Percentiles rank a stretch among this genome's conserved stretches.
Evolutionary conservation across 495 filamentous ascomycete species (phyloP).

Genomic region (Penicillium arizonense): DNA sequence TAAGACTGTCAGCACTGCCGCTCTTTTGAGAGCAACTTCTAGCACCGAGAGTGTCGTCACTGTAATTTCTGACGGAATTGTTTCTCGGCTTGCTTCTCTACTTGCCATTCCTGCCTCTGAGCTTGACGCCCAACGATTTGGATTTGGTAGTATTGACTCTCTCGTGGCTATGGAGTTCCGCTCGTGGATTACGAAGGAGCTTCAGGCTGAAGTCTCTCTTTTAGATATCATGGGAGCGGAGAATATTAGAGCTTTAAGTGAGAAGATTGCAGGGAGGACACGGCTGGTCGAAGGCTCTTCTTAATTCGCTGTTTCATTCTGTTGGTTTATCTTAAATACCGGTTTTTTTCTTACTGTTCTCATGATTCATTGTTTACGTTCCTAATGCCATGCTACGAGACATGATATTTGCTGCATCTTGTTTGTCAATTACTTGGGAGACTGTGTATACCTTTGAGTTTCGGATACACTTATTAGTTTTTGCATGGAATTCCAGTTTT

Average conservation of each 20-base stretch:
- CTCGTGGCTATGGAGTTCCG: slow-evolving; percentile 49
- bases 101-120: slow-evolving; percentile 39
- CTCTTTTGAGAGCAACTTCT: slow-evolving; percentile 7
- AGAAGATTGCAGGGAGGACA: slow-evolving; percentile 18
- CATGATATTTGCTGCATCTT: background rate
- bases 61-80: slow-evolving; percentile 22
- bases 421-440: too few relatives aligned
- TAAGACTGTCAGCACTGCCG: slow-evolving; percentile 10
- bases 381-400: background rate
- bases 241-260: slow-evolving; percentile 24
- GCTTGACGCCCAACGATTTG: slow-evolving; percentile 32
- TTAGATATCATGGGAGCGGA: slow-evolving; percentile 38
- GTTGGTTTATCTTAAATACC: background rate
- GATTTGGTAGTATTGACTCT: slow-evolving; percentile 41
- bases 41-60: slow-evolving; percentile 12
- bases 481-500: too few relatives aligned
- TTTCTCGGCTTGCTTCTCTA: slow-evolving; percentile 24
- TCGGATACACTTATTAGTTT: too few relatives aligned
- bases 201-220: slow-evolving; percentile 37
- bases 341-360: background rate
- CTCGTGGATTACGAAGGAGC: slow-evolving; percentile 38
- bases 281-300: slow-evolving; percentile 1
- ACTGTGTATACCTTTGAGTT: background rate
- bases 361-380: background rate
- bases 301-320: background rate